Evolutionary conservation across 768 basidiomycete genomes (phyloP), one percentile per base, ranked within the genome.

Genomic region (Lyophyllum decastes): DNA sequence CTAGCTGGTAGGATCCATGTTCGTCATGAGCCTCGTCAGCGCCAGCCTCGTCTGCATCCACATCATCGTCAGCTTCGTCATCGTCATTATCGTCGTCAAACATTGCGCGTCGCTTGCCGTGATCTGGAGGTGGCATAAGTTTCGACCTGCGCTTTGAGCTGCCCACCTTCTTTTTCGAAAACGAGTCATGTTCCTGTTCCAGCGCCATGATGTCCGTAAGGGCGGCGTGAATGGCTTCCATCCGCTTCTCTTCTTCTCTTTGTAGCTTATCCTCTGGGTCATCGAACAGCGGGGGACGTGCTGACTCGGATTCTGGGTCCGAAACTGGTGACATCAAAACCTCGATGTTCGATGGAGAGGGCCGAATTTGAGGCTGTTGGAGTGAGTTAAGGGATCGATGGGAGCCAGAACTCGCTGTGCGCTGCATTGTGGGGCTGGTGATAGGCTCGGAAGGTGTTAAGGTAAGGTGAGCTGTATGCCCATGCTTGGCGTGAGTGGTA

Each of bases 181-280:
- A 19, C 16, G 14, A 35, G 21, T 71, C 68, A n/a, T 71, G 72
- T 53, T 83, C 80, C 38, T 87, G 80, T 61, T 96, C 92, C 40
- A 89, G 78, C 2, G 94, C 93, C 66, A 99, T 95, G 69, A 99
- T 98, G 68, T 96, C 93, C 10, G 92, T 95, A 60, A 99, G 77
- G 4, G 97, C 97, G 8, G 95, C 95, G 65, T 95, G 94, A 19
- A 98, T 97, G 2, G 96, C 95, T 65, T 95, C 94, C 86, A 98
- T 97, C 38, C 94, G 81, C 63, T 89, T 82, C 51, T 89, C 84
- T 70, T 96, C 89, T 47, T 84, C 86, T 48, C 86, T 80, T 47
- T 88, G 86, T 60, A 75, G 75, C 58, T 79, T 83, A 58, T 93
- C 89, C 59, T 90, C 88, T 1, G 89, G 87, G 64, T 92, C 90